Evolutionary conservation across 176 grass and related monocot species (phyloP).

Genomic region (bread wheat (Triticum aestivum)): DNA sequence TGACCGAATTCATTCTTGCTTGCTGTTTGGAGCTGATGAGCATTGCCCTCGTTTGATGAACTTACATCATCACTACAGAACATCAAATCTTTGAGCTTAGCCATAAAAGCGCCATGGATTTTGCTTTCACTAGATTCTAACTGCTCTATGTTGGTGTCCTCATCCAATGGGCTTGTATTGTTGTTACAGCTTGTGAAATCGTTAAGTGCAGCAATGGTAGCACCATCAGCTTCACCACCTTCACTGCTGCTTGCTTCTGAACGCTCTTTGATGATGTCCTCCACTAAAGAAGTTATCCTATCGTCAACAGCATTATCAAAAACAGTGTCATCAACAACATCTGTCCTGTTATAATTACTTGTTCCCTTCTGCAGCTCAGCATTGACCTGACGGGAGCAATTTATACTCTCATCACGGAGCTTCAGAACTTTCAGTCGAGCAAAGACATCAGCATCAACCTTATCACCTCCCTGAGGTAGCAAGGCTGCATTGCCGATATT

Average conservation of each 20-base stretch:
- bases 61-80: background rate
- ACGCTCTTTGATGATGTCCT: slow-evolving; percentile 6
- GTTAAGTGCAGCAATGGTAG: background rate
- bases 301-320: background rate
- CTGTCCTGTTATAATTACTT: slow-evolving; percentile 22
- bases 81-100: slow-evolving; percentile 12
- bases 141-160: slow-evolving; percentile 5
- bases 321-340: slow-evolving; percentile 5
- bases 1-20: slow-evolving; percentile 5
- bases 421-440: slow-evolving; percentile 37
- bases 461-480: slow-evolving; percentile 3
- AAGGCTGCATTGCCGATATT: background rate
- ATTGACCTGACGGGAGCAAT: background rate
- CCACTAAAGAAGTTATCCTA: slow-evolving; percentile 17
- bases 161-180: background rate
- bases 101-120: slow-evolving; percentile 1
- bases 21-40: slow-evolving; percentile 1
- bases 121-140: slow-evolving; percentile 5
- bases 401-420: slow-evolving; percentile 20
- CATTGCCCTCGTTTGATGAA: background rate
- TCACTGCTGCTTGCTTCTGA: slow-evolving; percentile 14
- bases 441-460: slow-evolving; percentile 37
- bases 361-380: slow-evolving; percentile 13
- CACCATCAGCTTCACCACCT: slow-evolving; percentile 7
- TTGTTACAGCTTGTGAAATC: slow-evolving; percentile 16